Evolutionary conservation across 2,329 filamentous ascomycete genomes (phyloP), one percentile per base, ranked within the genome.

Genomic region (Aspergillus neoniger): DNA sequence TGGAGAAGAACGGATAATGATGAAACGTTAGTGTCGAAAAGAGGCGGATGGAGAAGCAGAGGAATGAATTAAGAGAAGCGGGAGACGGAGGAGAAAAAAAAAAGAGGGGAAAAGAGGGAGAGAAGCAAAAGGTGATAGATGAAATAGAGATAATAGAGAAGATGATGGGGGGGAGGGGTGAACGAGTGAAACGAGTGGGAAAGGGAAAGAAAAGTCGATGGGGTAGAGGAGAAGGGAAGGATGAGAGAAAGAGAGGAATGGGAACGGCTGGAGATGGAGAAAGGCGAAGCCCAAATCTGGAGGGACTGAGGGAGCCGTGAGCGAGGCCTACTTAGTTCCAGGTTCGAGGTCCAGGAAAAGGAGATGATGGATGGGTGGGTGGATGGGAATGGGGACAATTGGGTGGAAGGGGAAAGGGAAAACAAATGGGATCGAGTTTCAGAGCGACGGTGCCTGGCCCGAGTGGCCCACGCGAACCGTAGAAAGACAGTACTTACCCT

Each of bases 11-110:
- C 48, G 57, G 58, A 63, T 50, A 65, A 57, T 57, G 57, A 59
- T 67, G 67, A 64, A 65, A 65, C 60, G 63, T 65, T 58, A 62
- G 61, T 60, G 65, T 57, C 49, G 61, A 66, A 59, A 60, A 60
- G 58, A 54, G 58, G 54, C 58, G 55, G 36, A 36, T 15, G 21
- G 28, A 17, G 17, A 58, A 51, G 55, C 48, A 57, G 43, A 61
- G 57, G 61, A 60, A 55, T 49, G 50, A 61, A 64, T 44, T 59
- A 58, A 58, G 59, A 55, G 21, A 51, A 39, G 51, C 32, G 23
- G 28, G n/a, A 58, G 59, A 53, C 19, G 50, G 49, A 36, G 36
- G 39, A 32, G 58, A 51, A 47, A 23, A 47, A 23, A 47, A 23
- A 52, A 51, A 55, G 48, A 63, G 52, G 32, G 25, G 54, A 62